Percentiles rank a stretch among this genome's conserved stretches.
Evolutionary conservation across 306 rosid genomes (phyloP).

Genomic region (Vachellia collinsii): DNA sequence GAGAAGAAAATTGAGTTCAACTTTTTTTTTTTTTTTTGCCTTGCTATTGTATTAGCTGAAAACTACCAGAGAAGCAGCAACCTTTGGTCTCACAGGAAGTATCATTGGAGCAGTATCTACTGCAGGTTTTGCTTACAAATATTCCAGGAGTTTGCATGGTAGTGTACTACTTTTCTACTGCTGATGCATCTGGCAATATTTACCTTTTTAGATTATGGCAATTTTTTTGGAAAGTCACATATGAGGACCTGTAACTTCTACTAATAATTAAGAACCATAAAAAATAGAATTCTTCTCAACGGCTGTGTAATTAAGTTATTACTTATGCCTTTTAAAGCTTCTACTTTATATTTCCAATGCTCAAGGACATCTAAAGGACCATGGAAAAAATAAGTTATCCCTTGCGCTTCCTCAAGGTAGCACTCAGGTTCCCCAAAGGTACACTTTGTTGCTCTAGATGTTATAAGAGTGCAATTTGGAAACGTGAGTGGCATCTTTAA

Average conservation of each 20-base stretch:
- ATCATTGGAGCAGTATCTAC: slow-evolving; percentile 76
- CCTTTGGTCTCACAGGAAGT: slow-evolving; percentile 65
- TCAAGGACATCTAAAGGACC: not conserved
- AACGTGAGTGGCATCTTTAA: not conserved
- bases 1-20: slow-evolving; percentile 25
- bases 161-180: slow-evolving; percentile 27
- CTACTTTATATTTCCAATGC: not conserved
- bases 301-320: not conserved
- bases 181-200: not conserved
- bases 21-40: not conserved
- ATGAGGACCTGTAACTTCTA: not conserved
- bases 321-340: not conserved
- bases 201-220: slow-evolving; percentile 12
- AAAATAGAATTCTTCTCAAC: not conserved
- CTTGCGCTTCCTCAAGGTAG: not conserved
- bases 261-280: not conserved
- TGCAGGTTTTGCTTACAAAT: slow-evolving; percentile 63
- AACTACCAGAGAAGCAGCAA: slow-evolving; percentile 73
- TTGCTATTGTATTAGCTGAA: slow-evolving; percentile 56
- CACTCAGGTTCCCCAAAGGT: not conserved
- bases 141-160: slow-evolving; percentile 72
- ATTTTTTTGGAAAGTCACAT: not conserved
- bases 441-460: not conserved
- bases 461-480: not conserved
- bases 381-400: not conserved